These are phyloP conservation scores for Rutidosis leptorrhynchoides DNA, from an alignment of 129 eudicot species.

Conservation along the genomic window DNA sequence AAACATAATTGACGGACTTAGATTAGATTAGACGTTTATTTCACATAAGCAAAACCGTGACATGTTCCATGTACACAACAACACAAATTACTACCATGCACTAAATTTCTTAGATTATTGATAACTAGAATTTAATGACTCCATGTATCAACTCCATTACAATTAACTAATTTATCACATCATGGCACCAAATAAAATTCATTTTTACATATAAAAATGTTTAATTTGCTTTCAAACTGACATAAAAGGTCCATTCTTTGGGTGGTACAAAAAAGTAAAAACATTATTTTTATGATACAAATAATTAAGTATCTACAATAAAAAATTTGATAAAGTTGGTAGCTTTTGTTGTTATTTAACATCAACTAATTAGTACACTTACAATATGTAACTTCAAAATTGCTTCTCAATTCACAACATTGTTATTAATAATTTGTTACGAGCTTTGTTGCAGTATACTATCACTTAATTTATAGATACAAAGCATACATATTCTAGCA, in stretches of 20 bases:
- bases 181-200: too few relatives aligned
- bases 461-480: neutral
- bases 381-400: neutral
- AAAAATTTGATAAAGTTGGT: neutral
- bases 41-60: neutral
- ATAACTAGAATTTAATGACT: neutral
- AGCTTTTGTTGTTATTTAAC: neutral
- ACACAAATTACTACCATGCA: slow-evolving; percentile 3
- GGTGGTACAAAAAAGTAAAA: neutral
- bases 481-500: too few relatives aligned
- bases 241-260: neutral
- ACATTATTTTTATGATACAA: too few relatives aligned
- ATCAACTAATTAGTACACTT: neutral
- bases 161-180: too few relatives aligned
- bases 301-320: too few relatives aligned
- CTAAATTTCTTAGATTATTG: neutral
- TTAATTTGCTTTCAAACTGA: too few relatives aligned
- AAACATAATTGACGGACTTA: slow-evolving; percentile 7
- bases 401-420: neutral
- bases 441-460: neutral
- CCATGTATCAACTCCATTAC: neutral
- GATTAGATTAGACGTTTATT: slow-evolving; percentile 22
- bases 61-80: neutral
- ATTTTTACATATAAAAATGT: too few relatives aligned
- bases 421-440: neutral